Evolutionary conservation across 1,284 basidiomycete species (phyloP), one percentile per base, ranked within the genome.

Genomic region (Microbotryomycetes sp.): DNA sequence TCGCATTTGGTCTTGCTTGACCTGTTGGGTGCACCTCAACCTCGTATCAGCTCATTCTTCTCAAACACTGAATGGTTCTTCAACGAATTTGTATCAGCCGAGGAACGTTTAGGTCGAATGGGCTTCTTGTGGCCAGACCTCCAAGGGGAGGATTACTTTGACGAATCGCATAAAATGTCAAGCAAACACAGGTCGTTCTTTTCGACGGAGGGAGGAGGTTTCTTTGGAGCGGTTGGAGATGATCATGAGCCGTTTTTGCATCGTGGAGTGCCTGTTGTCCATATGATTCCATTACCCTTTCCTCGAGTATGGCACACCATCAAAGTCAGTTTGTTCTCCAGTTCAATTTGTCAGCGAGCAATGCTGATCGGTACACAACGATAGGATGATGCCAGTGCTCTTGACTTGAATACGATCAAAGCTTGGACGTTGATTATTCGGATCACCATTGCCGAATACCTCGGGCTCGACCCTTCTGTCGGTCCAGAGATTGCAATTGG

Each of bases 241-340:
- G 96, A 99, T 77, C 96, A 99, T 75, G 76, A 92, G 28, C 96
- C 96, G 16, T 98, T 99, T 78, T 72, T 96, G 49, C 76, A 80
- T 42, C 77, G 80, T 56, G 96, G 94, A 6, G 92, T 99, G 22
- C 90, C 85, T 60, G 79, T 97, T 53, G 76, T 98, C 65, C 96
- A 99, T 75, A 74, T 98, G 54, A 98, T 98, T 63, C 78, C 93
- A 0, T 83, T 83, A 48, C 92, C 90, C 0, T 98, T 98, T 75
- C 96, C 96, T 0, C 64, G 55, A 2, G 92, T 96, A 6, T 97
- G 94, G 96, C 96, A 97, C 76, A 87, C 82, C 16, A 74, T 92
- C 29, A 74, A 73, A 60, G 89, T 90, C 69, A 71, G 83, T 73
- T 47, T 56, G 25, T 9, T n/a, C 12, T 2, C 32, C 6, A 42